These are phyloP conservation scores for Oryza glumipatula DNA, from an alignment of 176 grass and related monocot genomes.

Conservation along the genomic window DNA sequence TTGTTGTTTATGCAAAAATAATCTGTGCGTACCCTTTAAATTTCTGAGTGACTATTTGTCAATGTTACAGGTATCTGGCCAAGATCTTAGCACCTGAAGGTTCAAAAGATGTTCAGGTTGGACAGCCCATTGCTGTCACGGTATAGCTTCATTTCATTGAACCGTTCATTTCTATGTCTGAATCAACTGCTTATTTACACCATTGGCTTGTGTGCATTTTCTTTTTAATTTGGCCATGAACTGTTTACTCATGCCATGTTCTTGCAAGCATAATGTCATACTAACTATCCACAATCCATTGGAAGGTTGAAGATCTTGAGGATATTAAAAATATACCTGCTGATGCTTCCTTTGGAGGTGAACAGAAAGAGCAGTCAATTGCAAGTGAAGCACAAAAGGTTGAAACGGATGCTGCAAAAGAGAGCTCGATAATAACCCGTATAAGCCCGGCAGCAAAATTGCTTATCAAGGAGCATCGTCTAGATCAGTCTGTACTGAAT, in stretches of 20 bases:
- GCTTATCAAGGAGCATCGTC: conserved; percentile 80
- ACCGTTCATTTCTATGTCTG: not conserved
- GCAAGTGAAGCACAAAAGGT: conserved; percentile 39
- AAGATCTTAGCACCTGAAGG: conserved; percentile 99
- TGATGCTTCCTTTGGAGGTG: conserved; percentile 61
- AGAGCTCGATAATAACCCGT: conserved; percentile 55
- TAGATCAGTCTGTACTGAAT: conserved; percentile 69
- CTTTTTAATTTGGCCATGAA: not conserved
- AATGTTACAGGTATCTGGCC: conserved; percentile 77
- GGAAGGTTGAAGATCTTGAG: conserved; percentile 84
- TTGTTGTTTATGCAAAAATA: not conserved
- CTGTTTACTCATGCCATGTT: not conserved
- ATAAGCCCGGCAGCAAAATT: conserved; percentile 92
- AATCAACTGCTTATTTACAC: conserved; percentile 1
- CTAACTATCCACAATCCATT: conserved; percentile 24
- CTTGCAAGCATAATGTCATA: conserved; percentile 16
- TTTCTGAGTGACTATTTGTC: conserved; percentile 24
- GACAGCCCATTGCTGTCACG: conserved; percentile 88
- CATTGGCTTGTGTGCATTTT: conserved; percentile 7
- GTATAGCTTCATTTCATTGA: conserved; percentile 60
- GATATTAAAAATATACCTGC: conserved; percentile 78
- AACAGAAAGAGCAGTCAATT: conserved; percentile 63
- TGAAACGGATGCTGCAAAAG: conserved; percentile 43
- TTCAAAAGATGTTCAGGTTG: conserved; percentile 92
- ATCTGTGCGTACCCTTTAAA: not conserved